Evolutionary conservation across 2,329 filamentous ascomycete genomes (phyloP).

Genomic region (Verticillium zaregamsianum): DNA sequence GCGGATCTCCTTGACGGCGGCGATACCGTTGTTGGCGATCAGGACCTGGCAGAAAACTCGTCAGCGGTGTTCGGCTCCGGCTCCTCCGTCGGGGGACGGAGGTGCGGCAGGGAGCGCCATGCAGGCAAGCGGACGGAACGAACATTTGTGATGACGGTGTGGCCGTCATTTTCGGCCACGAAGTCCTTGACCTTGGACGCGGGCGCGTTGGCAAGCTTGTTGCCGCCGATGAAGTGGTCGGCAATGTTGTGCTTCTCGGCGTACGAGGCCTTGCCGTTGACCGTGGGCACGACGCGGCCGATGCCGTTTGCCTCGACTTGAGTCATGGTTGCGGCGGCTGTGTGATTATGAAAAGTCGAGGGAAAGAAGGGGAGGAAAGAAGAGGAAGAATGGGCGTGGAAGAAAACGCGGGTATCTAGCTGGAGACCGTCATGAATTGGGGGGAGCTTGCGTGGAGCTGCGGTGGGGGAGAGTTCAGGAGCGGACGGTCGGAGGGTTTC

Average conservation of each 20-base stretch:
- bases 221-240: conserved; percentile 95
- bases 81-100: not conserved
- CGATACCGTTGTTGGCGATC: conserved; percentile 99
- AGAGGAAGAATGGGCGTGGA: not conserved
- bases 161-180: conserved; percentile 81
- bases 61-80: not conserved
- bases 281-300: conserved; percentile 45
- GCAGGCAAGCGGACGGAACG: conserved; percentile 30
- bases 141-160: conserved; percentile 98
- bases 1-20: conserved; percentile 97
- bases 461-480: not conserved
- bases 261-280: conserved; percentile 62
- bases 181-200: conserved; percentile 94
- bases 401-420: conserved; percentile 12
- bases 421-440: conserved; percentile 13
- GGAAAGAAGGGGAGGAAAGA: conserved; percentile 13
- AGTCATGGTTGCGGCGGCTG: conserved; percentile 38
- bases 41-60: conserved; percentile 61
- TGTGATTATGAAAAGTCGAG: conserved; percentile 16
- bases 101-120: not conserved
- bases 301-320: conserved; percentile 39
- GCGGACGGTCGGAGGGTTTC: not conserved
- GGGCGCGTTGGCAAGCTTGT: conserved; percentile 75
- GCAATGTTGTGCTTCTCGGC: conserved; percentile 79
- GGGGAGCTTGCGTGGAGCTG: conserved; percentile 8